Percentiles rank a stretch among this genome's conserved stretches.
Evolutionary conservation across 768 basidiomycete genomes (phyloP).

Genomic region (Hypholoma fasciculare): DNA sequence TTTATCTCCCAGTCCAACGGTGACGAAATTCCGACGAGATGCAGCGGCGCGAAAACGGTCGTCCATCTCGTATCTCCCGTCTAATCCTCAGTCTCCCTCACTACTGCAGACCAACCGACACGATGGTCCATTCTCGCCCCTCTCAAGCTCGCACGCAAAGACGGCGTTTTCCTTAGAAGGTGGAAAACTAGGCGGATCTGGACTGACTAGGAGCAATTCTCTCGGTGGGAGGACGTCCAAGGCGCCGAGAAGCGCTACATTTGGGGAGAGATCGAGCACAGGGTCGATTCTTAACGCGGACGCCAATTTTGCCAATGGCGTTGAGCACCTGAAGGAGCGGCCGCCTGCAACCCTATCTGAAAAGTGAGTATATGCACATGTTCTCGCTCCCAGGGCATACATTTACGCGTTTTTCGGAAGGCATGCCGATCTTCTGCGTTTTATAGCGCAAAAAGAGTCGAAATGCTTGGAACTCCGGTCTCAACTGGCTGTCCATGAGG

Average conservation of each 20-base stretch:
- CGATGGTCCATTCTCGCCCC: slow-evolving; percentile 5
- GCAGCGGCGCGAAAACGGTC: slow-evolving; percentile 44
- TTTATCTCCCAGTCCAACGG: slow-evolving; percentile 12
- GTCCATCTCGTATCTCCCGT: slow-evolving; percentile 52
- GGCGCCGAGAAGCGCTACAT: slow-evolving; percentile 12
- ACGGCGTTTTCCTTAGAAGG: slow-evolving; percentile 6
- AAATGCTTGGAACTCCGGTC: slow-evolving; percentile 80
- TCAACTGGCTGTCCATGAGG: slow-evolving; percentile 71
- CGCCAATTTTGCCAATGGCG: neutral
- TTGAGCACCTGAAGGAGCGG: slow-evolving; percentile 24
- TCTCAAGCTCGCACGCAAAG: slow-evolving; percentile 6
- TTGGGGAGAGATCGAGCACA: slow-evolving; percentile 14
- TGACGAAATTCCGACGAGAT: slow-evolving; percentile 10
- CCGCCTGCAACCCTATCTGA: slow-evolving; percentile 68
- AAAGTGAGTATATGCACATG: slow-evolving; percentile 48
- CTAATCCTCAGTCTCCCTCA: slow-evolving; percentile 15
- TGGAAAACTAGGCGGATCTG: neutral
- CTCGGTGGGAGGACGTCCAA: slow-evolving; percentile 5
- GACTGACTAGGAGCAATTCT: slow-evolving; percentile 12
- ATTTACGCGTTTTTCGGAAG: slow-evolving; percentile 33
- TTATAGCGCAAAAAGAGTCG: slow-evolving; percentile 86
- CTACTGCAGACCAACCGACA: slow-evolving; percentile 8
- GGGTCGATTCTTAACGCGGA: slow-evolving; percentile 24
- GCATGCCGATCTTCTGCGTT: slow-evolving; percentile 77
- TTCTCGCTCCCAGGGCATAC: neutral